Evolutionary conservation across 2,329 filamentous ascomycete species (phyloP), one percentile per base, ranked within the genome.

Genomic region (Penicillium sp.): DNA sequence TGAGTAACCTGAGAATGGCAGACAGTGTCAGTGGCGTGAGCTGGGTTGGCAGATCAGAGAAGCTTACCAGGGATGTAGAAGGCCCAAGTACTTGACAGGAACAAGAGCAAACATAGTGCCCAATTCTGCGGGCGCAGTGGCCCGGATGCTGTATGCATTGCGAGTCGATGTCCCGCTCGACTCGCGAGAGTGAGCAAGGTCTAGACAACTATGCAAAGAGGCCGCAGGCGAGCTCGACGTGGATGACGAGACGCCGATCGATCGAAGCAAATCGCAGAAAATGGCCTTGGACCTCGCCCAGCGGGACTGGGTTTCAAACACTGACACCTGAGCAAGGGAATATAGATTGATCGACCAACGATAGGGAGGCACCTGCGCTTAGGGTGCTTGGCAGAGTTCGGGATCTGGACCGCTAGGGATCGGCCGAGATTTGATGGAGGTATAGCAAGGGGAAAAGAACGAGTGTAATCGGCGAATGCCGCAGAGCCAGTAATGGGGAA

Each of bases 41-140:
- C 23, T 41, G 16, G 38, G 21, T 15, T 18, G 33, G 9, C 23
- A 44, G 16, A 13, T 42, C 8, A 16, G 42, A 44, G 33, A 33
- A 53, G 56, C 77, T 64, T 81, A 93, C 90, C 90, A 64, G 90
- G 90, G 63, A 95, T 88, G 71, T 95, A 95, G 71, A 95, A 95
- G 34, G 87, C 88, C 48, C 85, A 77, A 16, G 77, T 75, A 52
- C 78, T 76, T 29, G 79, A 79, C 51, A 81, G 59, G 8, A 62
- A 45, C 23, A 60, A 39, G 7, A 63, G 50, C 33, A 54, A 9
- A 48, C 54, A 54, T 16, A 68, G 43, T 13, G 54, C 51, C 67
- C 65, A 70, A 45, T 47, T 54, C 42, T 38, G 52, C 28, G 47
- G 56, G 47, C 47, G 33, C 29, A 55, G 49, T 33, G 57, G 53